Evolutionary conservation across 1,284 basidiomycete species (phyloP).

Genomic region (Somion occarium): DNA sequence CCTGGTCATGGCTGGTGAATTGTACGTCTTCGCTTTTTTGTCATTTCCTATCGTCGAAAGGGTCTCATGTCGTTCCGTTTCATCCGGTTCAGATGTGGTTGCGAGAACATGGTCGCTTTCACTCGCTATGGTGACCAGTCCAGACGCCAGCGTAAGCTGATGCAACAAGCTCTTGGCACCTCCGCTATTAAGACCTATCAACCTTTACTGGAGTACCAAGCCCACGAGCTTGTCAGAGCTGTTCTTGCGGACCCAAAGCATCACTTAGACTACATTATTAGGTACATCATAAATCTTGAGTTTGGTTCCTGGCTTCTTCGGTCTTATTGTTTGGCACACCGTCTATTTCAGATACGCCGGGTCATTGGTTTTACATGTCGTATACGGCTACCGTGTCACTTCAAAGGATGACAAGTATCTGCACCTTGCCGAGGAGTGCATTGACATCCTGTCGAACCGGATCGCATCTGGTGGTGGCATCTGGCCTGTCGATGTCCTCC

Average conservation of each 20-base stretch:
- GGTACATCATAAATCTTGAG: constrained; percentile 17
- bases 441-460: constrained; percentile 52
- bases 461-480: constrained; percentile 62
- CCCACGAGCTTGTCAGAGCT: constrained; percentile 27
- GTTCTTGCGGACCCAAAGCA: constrained; percentile 28
- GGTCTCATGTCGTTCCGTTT: constrained; percentile 5
- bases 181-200: constrained; percentile 50
- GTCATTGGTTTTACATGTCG: constrained; percentile 52
- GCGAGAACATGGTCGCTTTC: constrained; percentile 71
- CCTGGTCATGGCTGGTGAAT: constrained; percentile 57
- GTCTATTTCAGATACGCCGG: constrained; percentile 44
- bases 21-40: constrained; percentile 29
- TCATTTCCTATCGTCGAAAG: not conserved
- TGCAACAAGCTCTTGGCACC: constrained; percentile 56
- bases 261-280: constrained; percentile 25
- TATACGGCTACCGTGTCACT: constrained; percentile 59
- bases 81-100: constrained; percentile 46
- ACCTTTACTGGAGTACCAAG: constrained; percentile 52
- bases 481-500: constrained; percentile 66
- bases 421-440: constrained; percentile 54
- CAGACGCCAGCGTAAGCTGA: constrained; percentile 60
- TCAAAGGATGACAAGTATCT: constrained; percentile 53
- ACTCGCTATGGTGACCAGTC: constrained; percentile 58
- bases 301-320: constrained; percentile 2
- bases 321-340: not conserved